These are phyloP conservation scores for Phaeosphaeriaceae sp. DNA, from an alignment of 2,329 filamentous ascomycete species.

Conservation along the genomic window DNA sequence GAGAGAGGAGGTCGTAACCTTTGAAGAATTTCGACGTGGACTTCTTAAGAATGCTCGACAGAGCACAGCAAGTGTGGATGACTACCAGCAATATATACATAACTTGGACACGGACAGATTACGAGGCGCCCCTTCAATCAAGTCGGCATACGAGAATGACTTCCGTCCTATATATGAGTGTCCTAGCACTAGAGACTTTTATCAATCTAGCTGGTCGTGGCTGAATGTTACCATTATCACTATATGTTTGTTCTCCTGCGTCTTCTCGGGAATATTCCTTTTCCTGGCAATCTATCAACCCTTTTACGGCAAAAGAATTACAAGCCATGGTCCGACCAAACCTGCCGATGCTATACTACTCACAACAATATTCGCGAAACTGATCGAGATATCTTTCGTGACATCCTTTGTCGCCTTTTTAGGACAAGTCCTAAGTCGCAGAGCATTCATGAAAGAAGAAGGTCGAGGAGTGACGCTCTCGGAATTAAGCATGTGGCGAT, in stretches of 20 bases:
- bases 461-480: conserved; percentile 73
- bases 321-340: conserved; percentile 58
- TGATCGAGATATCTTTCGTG: conserved; percentile 78
- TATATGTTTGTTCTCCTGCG: conserved; percentile 67
- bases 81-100: conserved; percentile 41
- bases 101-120: conserved; percentile 29
- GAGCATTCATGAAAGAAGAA: conserved; percentile 64
- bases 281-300: conserved; percentile 67
- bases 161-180: conserved; percentile 47
- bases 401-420: conserved; percentile 77
- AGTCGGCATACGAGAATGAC: conserved; percentile 44
- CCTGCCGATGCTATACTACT: conserved; percentile 71
- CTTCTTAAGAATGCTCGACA: conserved; percentile 27
- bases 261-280: conserved; percentile 71
- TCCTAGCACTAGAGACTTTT: conserved; percentile 47
- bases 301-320: conserved; percentile 65
- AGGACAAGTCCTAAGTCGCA: conserved; percentile 75
- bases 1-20: conserved; percentile 26
- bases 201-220: conserved; percentile 54
- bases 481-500: conserved; percentile 78
- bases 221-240: conserved; percentile 52
- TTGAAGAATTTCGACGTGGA: conserved; percentile 36
- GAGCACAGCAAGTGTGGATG: conserved; percentile 28
- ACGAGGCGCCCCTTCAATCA: conserved; percentile 37
- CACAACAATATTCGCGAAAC: conserved; percentile 74